Base-by-base conservation (phyloP, 2,329 filamentous ascomycete species). In the Penicillium sp. region DNA sequence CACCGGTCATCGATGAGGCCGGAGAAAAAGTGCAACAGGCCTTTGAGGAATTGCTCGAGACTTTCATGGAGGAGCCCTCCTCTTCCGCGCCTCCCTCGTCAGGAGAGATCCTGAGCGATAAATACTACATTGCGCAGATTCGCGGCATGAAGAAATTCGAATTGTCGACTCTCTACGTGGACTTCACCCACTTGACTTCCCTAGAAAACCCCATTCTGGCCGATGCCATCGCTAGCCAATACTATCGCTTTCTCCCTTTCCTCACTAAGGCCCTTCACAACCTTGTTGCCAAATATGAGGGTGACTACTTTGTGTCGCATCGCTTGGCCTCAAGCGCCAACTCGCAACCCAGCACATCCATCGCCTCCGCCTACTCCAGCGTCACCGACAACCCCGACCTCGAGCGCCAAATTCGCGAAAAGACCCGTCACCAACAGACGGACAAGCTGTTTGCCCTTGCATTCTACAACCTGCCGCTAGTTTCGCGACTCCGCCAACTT, bases 221-320 rank as follows among this genome's bases (percentile, higher is more conserved):
- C 34, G 87, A 90, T 55, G 93, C 91, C 44, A 88, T 97, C 56
- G 88, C 91, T 60, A 87, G 86, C 63, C 89, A 95, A 67, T 97
- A 97, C 78, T 97, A 97, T 73, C 90, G 94, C 61, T 96, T 96
- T 70, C 81, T 95, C 20, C 94, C 94, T 2, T 99, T 94, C 71
- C 84, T 99, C 65, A 91, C 89, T 18, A 85, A 89, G 58, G 92
- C 88, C 21, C 79, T 99, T 36, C 91, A 99, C 76, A 95, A 91
- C 66, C 85, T 96, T 74, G 95, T 99, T 63, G 88, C 90, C 61
- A 96, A 96, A 75, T 88, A 97, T 75, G 93, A 97, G 72, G 90
- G 94, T 4, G 83, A 89, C 68, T 99, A 97, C 76, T 97, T 96
- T 76, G 84, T 90, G 63, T 89, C 95, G 67, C 93, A 97, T 77